Evolutionary conservation across 176 grass and related monocot species (phyloP).

Genomic region (Triticum dicoccoides): DNA sequence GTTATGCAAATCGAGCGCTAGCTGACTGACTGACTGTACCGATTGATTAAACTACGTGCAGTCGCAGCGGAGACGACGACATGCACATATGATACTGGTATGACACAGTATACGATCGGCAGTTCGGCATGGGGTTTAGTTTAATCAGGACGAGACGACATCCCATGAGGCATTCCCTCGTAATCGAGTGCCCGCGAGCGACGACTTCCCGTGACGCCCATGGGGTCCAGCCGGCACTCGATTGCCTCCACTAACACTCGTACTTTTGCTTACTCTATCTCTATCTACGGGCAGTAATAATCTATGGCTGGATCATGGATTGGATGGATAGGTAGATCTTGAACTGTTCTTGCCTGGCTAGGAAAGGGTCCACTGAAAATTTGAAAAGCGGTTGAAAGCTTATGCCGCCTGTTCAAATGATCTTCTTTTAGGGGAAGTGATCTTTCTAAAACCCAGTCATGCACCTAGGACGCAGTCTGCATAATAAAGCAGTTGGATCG

Average conservation of each 20-base stretch:
- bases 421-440: too few species aligned
- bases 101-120: neutral
- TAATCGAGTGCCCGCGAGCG: constrained; percentile 23
- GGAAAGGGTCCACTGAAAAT: constrained; percentile 3
- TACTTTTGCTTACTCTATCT: too few species aligned
- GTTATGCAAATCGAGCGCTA: neutral
- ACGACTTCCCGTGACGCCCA: neutral
- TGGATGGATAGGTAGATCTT: neutral
- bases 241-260: constrained; percentile 33
- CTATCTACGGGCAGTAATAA: neutral
- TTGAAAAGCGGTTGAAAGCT: neutral
- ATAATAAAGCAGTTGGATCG: neutral
- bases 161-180: constrained; percentile 50
- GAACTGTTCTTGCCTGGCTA: neutral
- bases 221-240: constrained; percentile 7
- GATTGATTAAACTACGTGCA: neutral
- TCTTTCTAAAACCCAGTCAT: neutral
- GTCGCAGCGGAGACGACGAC: neutral
- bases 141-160: neutral
- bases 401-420: neutral
- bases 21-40: neutral
- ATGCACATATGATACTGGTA: neutral
- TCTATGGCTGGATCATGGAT: neutral
- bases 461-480: neutral
- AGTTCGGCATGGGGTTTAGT: neutral